A percentile compares a stretch with the other conserved stretches of the same genome.
Conservation (phyloP, 2,329 filamentous ascomycete genomes). For the Emydomyces testavorans region DNA sequence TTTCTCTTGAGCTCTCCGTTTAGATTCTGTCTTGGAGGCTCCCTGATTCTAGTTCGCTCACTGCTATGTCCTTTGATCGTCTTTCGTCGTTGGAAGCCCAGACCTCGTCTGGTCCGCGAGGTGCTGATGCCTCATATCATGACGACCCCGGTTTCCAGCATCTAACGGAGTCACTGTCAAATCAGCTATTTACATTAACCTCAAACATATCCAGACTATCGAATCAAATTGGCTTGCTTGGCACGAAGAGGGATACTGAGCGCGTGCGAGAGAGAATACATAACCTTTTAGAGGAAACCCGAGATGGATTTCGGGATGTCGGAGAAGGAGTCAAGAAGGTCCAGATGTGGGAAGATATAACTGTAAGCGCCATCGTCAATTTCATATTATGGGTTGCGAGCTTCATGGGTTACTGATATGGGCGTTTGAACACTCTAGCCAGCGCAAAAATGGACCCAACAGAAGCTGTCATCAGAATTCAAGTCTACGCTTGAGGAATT, state of each 20-base stretch:
- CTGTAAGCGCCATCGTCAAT: slow-evolving; percentile 42
- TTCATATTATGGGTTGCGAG: neutral
- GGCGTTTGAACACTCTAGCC: slow-evolving; percentile 45
- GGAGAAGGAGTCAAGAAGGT: slow-evolving; percentile 90
- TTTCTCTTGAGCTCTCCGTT: neutral
- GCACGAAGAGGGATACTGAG: slow-evolving; percentile 83
- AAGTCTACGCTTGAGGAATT: slow-evolving; percentile 81
- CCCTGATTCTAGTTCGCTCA: neutral
- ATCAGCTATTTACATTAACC: slow-evolving; percentile 78
- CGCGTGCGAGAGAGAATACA: slow-evolving; percentile 83
- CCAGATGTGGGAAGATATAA: slow-evolving; percentile 73
- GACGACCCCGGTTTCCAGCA: slow-evolving; percentile 89
- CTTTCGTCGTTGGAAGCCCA: slow-evolving; percentile 74
- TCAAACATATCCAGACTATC: slow-evolving; percentile 76
- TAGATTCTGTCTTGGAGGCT: neutral
- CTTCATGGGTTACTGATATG: no score
- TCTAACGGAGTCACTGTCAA: slow-evolving; percentile 70
- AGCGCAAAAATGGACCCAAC: slow-evolving; percentile 90
- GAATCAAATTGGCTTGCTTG: slow-evolving; percentile 72
- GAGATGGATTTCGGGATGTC: slow-evolving; percentile 76
- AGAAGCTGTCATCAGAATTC: slow-evolving; percentile 90
- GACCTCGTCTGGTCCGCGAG: slow-evolving; percentile 53
- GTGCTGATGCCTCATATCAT: slow-evolving; percentile 62
- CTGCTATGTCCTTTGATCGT: slow-evolving; percentile 78
- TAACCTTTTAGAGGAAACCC: slow-evolving; percentile 73